Evolutionary conservation across 192 early-diverging fungal genomes (phyloP).

Genomic region (Coemansia sp.): DNA sequence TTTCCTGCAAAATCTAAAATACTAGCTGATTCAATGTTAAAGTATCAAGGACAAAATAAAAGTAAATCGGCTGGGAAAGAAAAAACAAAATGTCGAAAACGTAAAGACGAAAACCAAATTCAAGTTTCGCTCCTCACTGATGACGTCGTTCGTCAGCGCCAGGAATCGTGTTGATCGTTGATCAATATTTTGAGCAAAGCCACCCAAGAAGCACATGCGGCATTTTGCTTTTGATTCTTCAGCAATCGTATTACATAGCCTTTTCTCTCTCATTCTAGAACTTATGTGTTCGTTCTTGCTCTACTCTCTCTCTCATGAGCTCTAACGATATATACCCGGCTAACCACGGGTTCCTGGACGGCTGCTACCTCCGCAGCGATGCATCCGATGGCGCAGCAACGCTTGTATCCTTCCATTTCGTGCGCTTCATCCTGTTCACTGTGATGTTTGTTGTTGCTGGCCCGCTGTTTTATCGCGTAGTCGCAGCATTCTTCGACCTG

Average conservation of each 20-base stretch:
- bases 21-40: not conserved
- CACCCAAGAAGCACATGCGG: too few species aligned
- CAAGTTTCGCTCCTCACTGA: too few species aligned
- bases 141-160: too few species aligned
- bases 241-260: not conserved
- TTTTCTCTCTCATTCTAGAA: not conserved
- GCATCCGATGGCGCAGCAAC: conserved; percentile 32
- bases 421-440: conserved; percentile 37
- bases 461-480: conserved; percentile 54
- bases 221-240: too few species aligned
- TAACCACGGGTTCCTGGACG: conserved; percentile 35
- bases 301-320: not conserved
- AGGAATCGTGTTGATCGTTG: too few species aligned
- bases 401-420: conserved; percentile 48
- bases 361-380: conserved; percentile 42
- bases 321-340: conserved; percentile 2
- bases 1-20: not conserved
- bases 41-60: not conserved
- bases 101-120: too few species aligned
- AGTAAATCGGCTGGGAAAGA: not conserved
- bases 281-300: not conserved
- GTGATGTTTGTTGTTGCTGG: conserved; percentile 45
- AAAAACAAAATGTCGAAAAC: not conserved
- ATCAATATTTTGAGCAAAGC: too few species aligned
- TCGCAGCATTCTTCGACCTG: conserved; percentile 65